Evolutionary conservation across 2,329 filamentous ascomycete genomes (phyloP).

Genomic region (Penicillium sp.): DNA sequence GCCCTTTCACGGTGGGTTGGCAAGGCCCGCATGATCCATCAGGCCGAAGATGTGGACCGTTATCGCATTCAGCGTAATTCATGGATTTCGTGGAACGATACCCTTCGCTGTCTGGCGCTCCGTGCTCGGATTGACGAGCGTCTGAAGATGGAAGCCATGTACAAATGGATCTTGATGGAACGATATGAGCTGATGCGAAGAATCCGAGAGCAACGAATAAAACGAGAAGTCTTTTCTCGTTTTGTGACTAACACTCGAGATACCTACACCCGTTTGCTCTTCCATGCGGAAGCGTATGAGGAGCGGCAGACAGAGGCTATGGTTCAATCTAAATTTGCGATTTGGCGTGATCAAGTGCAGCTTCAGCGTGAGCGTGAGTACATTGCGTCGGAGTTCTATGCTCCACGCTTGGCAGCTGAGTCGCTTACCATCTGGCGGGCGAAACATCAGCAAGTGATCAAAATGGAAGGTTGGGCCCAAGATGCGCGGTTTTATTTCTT

Average conservation of each 20-base stretch:
- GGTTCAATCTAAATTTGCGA: conserved; percentile 35
- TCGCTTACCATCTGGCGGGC: conserved; percentile 42
- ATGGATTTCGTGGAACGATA: conserved; percentile 65
- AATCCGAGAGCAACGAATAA: conserved; percentile 43
- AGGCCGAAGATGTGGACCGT: conserved; percentile 54
- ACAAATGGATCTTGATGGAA: conserved; percentile 62
- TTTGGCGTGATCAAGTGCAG: conserved; percentile 42
- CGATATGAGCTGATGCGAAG: conserved; percentile 43
- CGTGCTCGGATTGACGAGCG: conserved; percentile 57
- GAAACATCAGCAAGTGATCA: conserved; percentile 44
- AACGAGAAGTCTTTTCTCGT: conserved; percentile 39
- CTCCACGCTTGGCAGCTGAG: conserved; percentile 44
- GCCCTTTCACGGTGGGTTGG: conserved; percentile 55
- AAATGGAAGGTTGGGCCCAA: conserved; percentile 56
- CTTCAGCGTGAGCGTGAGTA: conserved; percentile 44
- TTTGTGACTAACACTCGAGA: conserved; percentile 44
- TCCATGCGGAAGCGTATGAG: conserved; percentile 39
- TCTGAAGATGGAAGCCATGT: conserved; percentile 57
- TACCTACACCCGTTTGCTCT: conserved; percentile 40
- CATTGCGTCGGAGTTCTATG: conserved; percentile 46
- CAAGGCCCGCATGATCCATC: conserved; percentile 45
- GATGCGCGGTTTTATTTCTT: conserved; percentile 60
- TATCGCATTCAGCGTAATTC: conserved; percentile 58
- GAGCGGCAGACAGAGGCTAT: conserved; percentile 36
- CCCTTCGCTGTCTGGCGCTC: conserved; percentile 57